Evolutionary conservation across 176 grass and related monocot species (phyloP).

Genomic region (Zea luxurians): DNA sequence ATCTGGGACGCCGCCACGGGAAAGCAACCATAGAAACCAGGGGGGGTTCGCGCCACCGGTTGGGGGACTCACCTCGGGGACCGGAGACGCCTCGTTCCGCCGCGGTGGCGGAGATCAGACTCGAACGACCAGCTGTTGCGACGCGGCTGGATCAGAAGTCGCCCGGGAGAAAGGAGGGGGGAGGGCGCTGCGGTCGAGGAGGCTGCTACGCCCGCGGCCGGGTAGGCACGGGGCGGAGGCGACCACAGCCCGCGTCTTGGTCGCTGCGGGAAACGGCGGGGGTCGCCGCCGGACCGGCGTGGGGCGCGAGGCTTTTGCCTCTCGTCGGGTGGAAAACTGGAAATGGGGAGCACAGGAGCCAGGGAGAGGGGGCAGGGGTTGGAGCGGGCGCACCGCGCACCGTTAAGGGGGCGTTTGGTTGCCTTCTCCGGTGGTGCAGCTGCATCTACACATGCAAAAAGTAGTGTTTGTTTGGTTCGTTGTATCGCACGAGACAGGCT

Average conservation of each 20-base stretch:
- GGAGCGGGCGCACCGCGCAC: neutral
- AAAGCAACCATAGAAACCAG: constrained; percentile 18
- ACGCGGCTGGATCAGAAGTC: constrained; percentile 30
- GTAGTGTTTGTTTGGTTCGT: no score
- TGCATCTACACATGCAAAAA: no score
- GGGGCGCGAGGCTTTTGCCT: constrained; percentile 31
- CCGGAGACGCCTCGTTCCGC: neutral
- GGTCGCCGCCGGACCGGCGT: constrained; percentile 22
- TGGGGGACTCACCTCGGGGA: constrained; percentile 25
- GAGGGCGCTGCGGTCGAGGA: neutral
- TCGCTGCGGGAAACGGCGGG: neutral
- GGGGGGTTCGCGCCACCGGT: neutral
- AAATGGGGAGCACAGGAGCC: neutral
- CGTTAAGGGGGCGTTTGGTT: no score
- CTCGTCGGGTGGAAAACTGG: constrained; percentile 5
- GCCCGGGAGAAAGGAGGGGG: neutral
- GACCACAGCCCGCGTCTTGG: neutral
- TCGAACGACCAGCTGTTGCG: constrained; percentile 19
- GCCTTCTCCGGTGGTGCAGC: no score
- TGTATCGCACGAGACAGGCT: no score
- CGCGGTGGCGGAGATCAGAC: neutral
- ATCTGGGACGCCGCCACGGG: constrained; percentile 29
- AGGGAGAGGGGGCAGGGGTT: neutral
- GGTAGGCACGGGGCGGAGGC: neutral
- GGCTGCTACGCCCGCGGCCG: neutral